Conservation (phyloP, 139 green algal genomes). For the Chara braunii region DNA sequence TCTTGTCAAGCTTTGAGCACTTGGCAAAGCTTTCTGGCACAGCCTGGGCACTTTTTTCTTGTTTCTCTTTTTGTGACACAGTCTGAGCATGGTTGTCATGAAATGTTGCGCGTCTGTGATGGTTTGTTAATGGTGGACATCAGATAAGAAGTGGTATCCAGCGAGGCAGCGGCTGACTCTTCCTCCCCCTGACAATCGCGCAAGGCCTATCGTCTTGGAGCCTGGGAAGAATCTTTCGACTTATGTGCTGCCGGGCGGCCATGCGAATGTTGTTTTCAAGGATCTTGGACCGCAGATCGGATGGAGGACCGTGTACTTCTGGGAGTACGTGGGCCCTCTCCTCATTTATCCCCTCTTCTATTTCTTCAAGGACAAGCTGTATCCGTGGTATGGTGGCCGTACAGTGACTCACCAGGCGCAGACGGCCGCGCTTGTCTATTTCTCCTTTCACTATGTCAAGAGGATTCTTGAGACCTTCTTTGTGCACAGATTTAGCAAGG, state of each 20-base stretch:
- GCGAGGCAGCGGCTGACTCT: conserved; percentile 38
- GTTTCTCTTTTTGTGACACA: not conserved
- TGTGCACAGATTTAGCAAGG: conserved; percentile 74
- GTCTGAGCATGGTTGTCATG: not conserved
- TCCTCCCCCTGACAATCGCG: not conserved
- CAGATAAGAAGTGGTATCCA: conserved; percentile 35
- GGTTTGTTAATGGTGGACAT: not conserved
- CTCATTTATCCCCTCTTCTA: conserved; percentile 89
- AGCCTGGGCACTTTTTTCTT: not conserved
- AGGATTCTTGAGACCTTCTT: conserved; percentile 89
- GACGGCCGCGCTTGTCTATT: conserved; percentile 77
- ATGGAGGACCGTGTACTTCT: conserved; percentile 94
- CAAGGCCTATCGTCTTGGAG: conserved; percentile 14
- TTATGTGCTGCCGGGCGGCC: conserved; percentile 9
- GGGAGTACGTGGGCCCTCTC: conserved; percentile 93
- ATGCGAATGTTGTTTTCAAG: conserved; percentile 58
- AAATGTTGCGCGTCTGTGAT: not conserved
- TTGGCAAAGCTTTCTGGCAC: not conserved
- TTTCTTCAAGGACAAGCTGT: conserved; percentile 38
- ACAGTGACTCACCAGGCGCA: conserved; percentile 47
- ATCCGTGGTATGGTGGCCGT: conserved; percentile 10
- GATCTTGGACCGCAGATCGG: conserved; percentile 82
- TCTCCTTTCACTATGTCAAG: conserved; percentile 91
- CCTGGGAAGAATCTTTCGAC: conserved; percentile 32
- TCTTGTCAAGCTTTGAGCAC: not conserved